Percentiles rank a stretch among this genome's conserved stretches.
phyloP scores from a whole-genome alignment of 1,139 yeast species.

The Pneumocystis murina region DNA sequence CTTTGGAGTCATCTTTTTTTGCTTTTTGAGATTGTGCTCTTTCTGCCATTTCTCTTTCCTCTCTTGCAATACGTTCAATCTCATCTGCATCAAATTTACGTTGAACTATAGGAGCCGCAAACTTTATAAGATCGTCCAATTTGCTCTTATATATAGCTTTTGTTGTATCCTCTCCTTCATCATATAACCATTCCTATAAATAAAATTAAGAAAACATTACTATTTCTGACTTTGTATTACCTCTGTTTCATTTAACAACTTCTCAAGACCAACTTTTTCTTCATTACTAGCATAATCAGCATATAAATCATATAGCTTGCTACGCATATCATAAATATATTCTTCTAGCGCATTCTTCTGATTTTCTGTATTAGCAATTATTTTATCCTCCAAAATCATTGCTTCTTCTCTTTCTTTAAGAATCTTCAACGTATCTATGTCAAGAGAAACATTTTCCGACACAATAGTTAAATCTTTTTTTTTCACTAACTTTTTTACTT shows the following conservation, averaged over 20 bases:
- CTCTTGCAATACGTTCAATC: constrained; percentile 79
- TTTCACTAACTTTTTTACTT: constrained; percentile 87
- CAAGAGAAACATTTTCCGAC: constrained; percentile 50
- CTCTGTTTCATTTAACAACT: constrained; percentile 70
- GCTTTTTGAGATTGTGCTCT: constrained; percentile 2
- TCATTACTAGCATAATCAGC: constrained; percentile 76
- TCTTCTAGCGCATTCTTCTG: constrained; percentile 97
- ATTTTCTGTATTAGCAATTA: constrained; percentile 97
- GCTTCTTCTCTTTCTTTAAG: constrained; percentile 71
- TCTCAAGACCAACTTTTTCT: constrained; percentile 69
- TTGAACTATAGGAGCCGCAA: constrained; percentile 90
- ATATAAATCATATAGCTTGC: constrained; percentile 87
- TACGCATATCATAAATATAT: constrained; percentile 93
- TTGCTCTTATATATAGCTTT: constrained; percentile 96
- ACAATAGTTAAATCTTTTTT: constrained; percentile 57
- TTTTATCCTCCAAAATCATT: constrained; percentile 78
- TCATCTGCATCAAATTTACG: constrained; percentile 92
- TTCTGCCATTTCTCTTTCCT: constrained; percentile 73
- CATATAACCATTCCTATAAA: constrained; percentile 73
- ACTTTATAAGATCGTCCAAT: constrained; percentile 89
- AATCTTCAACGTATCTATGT: constrained; percentile 41
- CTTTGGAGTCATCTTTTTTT: constrained; percentile 3
- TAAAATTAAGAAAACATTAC: background rate
- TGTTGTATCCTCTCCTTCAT: constrained; percentile 89
- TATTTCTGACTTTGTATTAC: background rate